phyloP scores from a whole-genome alignment of 2,329 filamentous ascomycete species.

The Trichothecium roseum region DNA sequence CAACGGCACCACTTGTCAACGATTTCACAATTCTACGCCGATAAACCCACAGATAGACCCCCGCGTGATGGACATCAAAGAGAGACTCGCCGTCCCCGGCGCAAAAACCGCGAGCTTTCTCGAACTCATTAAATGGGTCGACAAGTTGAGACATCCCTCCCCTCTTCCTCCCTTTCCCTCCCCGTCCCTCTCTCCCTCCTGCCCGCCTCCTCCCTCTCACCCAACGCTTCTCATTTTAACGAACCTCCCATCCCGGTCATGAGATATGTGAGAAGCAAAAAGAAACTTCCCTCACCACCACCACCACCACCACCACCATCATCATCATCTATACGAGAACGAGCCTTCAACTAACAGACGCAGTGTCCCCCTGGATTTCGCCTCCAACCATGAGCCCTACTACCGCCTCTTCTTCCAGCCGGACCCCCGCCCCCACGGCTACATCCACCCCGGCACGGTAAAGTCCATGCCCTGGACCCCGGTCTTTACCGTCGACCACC shows the following conservation, averaged over 20 bases:
- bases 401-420: slow-evolving; percentile 34
- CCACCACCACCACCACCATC: too few relatives aligned
- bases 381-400: slow-evolving; percentile 23
- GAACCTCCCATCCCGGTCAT: too few relatives aligned
- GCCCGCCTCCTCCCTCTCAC: too few relatives aligned
- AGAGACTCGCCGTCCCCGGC: too few relatives aligned
- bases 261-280: too few relatives aligned
- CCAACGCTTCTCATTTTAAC: too few relatives aligned
- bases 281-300: too few relatives aligned
- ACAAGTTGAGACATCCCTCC: slow-evolving; percentile 23
- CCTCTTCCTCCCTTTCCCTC: not conserved
- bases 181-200: not conserved
- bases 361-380: slow-evolving; percentile 37
- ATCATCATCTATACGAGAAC: too few relatives aligned
- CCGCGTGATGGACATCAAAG: too few relatives aligned
- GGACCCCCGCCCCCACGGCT: slow-evolving; percentile 37
- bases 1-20: too few relatives aligned
- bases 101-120: slow-evolving; percentile 15
- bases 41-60: too few relatives aligned
- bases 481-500: slow-evolving; percentile 24
- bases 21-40: too few relatives aligned
- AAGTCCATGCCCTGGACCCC: slow-evolving; percentile 35
- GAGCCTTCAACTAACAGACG: slow-evolving; percentile 6
- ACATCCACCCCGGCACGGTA: slow-evolving; percentile 35
- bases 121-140: slow-evolving; percentile 27